Evolutionary conservation across 2,329 filamentous ascomycete species (phyloP), one percentile per base, ranked within the genome.

Genomic region (Dactylonectria macrodidyma): DNA sequence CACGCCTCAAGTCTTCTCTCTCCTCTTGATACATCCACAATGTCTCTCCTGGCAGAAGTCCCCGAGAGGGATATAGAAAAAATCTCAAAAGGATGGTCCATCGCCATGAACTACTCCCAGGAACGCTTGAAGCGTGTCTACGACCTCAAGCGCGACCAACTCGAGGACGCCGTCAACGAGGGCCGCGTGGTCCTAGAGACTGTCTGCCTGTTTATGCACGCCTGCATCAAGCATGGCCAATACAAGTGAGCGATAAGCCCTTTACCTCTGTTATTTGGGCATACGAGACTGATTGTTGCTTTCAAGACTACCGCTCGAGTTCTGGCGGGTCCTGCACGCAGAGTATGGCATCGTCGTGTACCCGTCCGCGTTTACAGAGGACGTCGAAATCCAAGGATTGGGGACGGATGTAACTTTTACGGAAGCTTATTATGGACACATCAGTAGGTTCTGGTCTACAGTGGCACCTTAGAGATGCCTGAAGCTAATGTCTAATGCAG

Each of bases 331-430:
- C 8, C 73, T 83, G 14, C 79, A 82, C 38, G 66, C 75, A 7
- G 81, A 83, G 57, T 83, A 81, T 33, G 81, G 81, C 46, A 83
- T 83, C 50, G 71, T 83, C n/a, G 78, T 83, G 24, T 83, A 82
- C 59, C 81, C 81, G 3, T 81, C 81, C 1, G 81, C 81, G 4
- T 70, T 83, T 63, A 80, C 77, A 10, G 81, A 82, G 62, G 74
- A 79, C 8, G 71, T 82, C 30, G 77, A 80, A 26, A 65, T 79
- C 10, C 71, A 71, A 8, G 80, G 79, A 0, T 55, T 83, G 44
- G 78, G 75, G 1, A 68, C 75, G 2, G 79, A 81, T 8, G 72
- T 78, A 3, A 82, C 80, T 1, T 83, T 80, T 67, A 80, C 80
- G 14, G 80, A 82, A 41, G 79, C 78, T 1, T 83, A 83, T 52